phyloP scores from a whole-genome alignment of 257 asterid genomes.

The Cordia subcordata region DNA sequence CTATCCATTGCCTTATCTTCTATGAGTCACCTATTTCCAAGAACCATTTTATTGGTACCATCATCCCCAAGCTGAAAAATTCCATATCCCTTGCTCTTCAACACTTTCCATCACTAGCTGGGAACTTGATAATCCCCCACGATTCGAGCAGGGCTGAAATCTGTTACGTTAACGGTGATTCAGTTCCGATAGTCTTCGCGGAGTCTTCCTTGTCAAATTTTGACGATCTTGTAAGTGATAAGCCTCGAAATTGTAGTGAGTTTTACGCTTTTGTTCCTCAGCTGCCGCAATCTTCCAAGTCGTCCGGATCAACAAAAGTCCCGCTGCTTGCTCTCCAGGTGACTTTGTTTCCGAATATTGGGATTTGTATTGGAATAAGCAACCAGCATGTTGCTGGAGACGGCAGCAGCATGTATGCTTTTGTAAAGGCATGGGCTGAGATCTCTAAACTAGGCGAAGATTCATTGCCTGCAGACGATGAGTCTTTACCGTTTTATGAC shows the following conservation, averaged over 20 bases:
- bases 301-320: not conserved
- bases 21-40: conserved; percentile 17
- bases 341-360: conserved; percentile 30
- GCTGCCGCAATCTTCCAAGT: not conserved
- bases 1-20: conserved; percentile 23
- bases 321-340: conserved; percentile 30
- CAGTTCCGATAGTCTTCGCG: conserved; percentile 19
- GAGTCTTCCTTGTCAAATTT: conserved; percentile 14
- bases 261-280: conserved; percentile 25
- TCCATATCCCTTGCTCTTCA: conserved; percentile 25
- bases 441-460: conserved; percentile 7
- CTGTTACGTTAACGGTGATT: conserved; percentile 13
- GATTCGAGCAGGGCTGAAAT: conserved; percentile 18
- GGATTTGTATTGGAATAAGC: conserved; percentile 29
- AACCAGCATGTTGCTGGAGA: conserved; percentile 35
- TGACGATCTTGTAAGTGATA: conserved; percentile 16
- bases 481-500: conserved; percentile 17
- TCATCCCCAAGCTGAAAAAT: conserved; percentile 19
- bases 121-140: conserved; percentile 22
- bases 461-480: not conserved
- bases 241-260: conserved; percentile 21
- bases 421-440: conserved; percentile 30
- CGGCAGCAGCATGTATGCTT: conserved; percentile 21
- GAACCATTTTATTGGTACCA: conserved; percentile 17
- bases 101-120: conserved; percentile 32